Evolutionary conservation across 768 basidiomycete species (phyloP), one percentile per base, ranked within the genome.

Genomic region (Pleurotus platypus): DNA sequence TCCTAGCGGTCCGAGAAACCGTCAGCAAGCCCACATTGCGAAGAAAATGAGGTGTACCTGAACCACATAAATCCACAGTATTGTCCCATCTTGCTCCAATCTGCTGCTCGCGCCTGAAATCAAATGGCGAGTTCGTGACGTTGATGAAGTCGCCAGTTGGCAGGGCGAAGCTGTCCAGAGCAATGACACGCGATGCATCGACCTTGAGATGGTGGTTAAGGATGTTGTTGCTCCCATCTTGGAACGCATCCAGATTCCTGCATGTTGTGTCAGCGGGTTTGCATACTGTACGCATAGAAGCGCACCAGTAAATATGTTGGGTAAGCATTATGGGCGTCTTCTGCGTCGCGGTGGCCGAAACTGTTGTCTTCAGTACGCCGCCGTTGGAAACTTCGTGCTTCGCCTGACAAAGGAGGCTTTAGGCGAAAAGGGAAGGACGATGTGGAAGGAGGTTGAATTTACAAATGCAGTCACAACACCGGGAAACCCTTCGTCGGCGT

Each of bases 291-390:
- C 8, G 2, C 20, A 45, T 16, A 22, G 5, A n/a, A 2, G 43
- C 66, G 15, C 43, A 78, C 80, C 78, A 81, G 63, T 82, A 84
- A 30, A 78, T 71, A 59, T 83, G 82, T 56, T 79, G 79, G 0
- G 81, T 81, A 26, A 82, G 64, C 81, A 83, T 81, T 53, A 83
- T 81, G 0, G 82, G 82, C 2, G 82, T 83, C 75, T 76, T 70
- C 61, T 81, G 66, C 0, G 77, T 75, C 0, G 81, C 78, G 5
- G 68, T 74, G 1, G 81, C 81, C 37, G 72, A 70, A n/a, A 83
- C 67, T 2, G 63, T 66, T 0, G 77, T 79, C 26, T 71, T 67
- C 43, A 81, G 64, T 5, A 74, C 64, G 13, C 80, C 78, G 2
- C 73, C 74, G 53, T 79, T 74, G 39, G 65, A 67, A 1, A 81